Conservation (phyloP, 306 rosid genomes). For the Medicago arabica region DNA sequence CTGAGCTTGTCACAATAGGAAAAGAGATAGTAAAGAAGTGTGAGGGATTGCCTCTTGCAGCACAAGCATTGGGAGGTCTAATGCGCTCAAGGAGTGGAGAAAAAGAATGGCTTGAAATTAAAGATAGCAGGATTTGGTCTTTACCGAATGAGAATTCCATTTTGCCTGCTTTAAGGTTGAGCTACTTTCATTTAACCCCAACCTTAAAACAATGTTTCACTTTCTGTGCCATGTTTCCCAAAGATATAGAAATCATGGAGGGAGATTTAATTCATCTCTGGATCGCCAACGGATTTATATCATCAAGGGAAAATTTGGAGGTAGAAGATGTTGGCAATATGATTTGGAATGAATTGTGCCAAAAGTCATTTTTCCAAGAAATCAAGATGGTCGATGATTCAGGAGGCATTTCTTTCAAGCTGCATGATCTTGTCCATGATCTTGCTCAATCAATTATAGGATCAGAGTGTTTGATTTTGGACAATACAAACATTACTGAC, state of each 20-base stretch:
- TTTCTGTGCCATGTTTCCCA: conserved; percentile 28
- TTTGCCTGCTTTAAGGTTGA: not conserved
- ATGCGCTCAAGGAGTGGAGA: not conserved
- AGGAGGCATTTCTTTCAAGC: not conserved
- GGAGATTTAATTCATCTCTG: conserved; percentile 11
- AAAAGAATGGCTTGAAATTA: not conserved
- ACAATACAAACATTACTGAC: not conserved
- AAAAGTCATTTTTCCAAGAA: not conserved
- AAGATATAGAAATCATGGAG: not conserved
- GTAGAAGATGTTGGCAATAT: conserved; percentile 4
- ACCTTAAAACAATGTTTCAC: not conserved
- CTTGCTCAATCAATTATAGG: not conserved
- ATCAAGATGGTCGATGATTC: too few species aligned
- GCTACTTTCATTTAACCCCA: not conserved
- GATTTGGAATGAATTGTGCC: not conserved
- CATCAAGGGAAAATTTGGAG: not conserved
- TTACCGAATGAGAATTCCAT: not conserved
- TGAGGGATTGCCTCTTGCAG: not conserved
- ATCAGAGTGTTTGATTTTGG: not conserved
- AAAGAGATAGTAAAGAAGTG: not conserved
- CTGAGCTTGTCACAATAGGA: not conserved
- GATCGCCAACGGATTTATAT: not conserved
- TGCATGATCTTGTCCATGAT: not conserved
- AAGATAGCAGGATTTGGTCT: not conserved
- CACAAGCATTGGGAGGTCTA: not conserved